Evolutionary conservation across 306 rosid genomes (phyloP).

Genomic region (Castanea sativa): DNA sequence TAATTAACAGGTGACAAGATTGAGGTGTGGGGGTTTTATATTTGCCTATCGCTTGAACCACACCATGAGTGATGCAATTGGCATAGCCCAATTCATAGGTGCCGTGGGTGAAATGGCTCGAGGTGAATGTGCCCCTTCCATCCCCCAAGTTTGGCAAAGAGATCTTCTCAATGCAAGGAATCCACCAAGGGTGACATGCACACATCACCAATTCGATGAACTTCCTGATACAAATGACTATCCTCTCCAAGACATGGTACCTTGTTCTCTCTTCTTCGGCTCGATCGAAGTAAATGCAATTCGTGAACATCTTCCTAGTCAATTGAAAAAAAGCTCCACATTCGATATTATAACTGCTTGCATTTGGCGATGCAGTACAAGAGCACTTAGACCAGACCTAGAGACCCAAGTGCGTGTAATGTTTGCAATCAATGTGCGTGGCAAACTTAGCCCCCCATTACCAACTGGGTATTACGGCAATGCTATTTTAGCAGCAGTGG

Average conservation of each 20-base stretch:
- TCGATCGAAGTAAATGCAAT: constrained; percentile 35
- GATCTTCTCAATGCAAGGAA: constrained; percentile 39
- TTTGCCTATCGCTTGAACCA: constrained; percentile 47
- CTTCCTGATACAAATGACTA: constrained; percentile 40
- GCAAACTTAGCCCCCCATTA: constrained; percentile 42
- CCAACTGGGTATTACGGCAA: constrained; percentile 64
- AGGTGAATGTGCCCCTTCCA: constrained; percentile 32
- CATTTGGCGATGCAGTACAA: constrained; percentile 59
- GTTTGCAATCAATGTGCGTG: constrained; percentile 40
- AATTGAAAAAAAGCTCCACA: constrained; percentile 27
- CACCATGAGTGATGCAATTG: constrained; percentile 46
- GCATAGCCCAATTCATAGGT: constrained; percentile 47
- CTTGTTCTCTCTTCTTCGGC: constrained; percentile 52
- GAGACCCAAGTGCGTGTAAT: constrained; percentile 50
- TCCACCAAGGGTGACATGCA: constrained; percentile 42
- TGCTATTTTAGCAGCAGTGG: constrained; percentile 40
- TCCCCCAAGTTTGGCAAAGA: constrained; percentile 39
- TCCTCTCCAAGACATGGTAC: constrained; percentile 46
- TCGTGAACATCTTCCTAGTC: constrained; percentile 30
- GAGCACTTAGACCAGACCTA: constrained; percentile 15
- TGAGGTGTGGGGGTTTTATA: constrained; percentile 53
- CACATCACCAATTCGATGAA: constrained; percentile 46
- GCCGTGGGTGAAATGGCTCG: constrained; percentile 51
- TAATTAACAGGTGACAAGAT: constrained; percentile 29
- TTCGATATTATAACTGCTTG: constrained; percentile 46